These are phyloP conservation scores for Gillenia trifoliata DNA, from an alignment of 306 rosid genomes.

Conservation along the genomic window DNA sequence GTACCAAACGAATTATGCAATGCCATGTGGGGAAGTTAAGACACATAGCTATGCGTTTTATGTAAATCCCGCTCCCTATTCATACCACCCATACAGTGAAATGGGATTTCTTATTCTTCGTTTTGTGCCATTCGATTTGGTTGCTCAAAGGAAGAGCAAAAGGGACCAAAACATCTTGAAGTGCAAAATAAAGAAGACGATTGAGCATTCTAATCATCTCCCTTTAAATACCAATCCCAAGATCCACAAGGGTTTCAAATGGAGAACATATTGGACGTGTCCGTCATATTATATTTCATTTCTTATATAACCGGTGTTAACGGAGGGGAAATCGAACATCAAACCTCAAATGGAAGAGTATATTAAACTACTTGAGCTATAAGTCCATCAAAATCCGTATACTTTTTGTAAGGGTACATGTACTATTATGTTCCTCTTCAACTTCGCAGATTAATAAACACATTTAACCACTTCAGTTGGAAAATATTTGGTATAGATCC, in stretches of 20 bases:
- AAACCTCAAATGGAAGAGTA: too few relatives aligned
- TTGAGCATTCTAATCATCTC: neutral
- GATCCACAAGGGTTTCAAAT: neutral
- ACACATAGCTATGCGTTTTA: neutral
- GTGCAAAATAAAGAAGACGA: neutral
- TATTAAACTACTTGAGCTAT: neutral
- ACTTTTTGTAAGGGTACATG: neutral
- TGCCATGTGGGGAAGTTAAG: neutral
- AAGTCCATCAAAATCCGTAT: neutral
- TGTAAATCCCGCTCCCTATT: neutral
- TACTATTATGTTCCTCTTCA: neutral
- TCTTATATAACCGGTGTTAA: neutral
- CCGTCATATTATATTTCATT: neutral
- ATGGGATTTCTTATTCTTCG: neutral
- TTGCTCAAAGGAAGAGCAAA: neutral
- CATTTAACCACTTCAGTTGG: too few relatives aligned
- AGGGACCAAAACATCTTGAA: neutral
- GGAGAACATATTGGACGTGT: neutral
- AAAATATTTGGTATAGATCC: too few relatives aligned
- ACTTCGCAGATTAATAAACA: too few relatives aligned
- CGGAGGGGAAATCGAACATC: neutral
- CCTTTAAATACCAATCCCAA: neutral
- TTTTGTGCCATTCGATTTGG: neutral
- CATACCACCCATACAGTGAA: neutral
- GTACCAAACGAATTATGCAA: too few relatives aligned